Base-by-base conservation (phyloP, 257 asterid genomes). In the Solanum tacnaense region DNA sequence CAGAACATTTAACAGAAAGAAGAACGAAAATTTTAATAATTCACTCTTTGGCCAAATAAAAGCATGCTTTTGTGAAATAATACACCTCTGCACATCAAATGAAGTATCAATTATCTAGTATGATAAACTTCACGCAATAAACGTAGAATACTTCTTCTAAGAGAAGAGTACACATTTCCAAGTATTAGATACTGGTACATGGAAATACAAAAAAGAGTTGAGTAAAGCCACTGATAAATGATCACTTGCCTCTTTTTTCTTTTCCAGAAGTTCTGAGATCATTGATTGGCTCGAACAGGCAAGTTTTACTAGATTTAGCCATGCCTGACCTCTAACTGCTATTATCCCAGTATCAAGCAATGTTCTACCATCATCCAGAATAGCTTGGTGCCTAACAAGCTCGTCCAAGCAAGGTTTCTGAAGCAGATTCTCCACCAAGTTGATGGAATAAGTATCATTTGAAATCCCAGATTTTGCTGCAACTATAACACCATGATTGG, bases 301-400 rank as follows among this genome's bases (percentile, higher is more conserved):
- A 91, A 97, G 95, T 71, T 34, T 90, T 89, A 89, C 93, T 87
- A 97, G 98, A 93, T 96, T 98, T 89, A 91, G 90, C 99, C 99
- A 97, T 29, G 98, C 98, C 92, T 94, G 93, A 68, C 99, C 99
- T 89, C 90, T 95, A 88, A 93, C 98, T 81, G 99, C 99, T 88
- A 97, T 95, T 87, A 96, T 94, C 91, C 99, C 99, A 5, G 99
- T 95, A 91, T 97, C 99, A 85, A 97, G 98, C 90, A 96, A 91
- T 46, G 99, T 90, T 92, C 98, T 95, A 60, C 99, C 98, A 89
- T 95, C 99, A 88, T 92, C 96, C 68, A 96, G 91, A 91, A 97
- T 90, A 78, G 99, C 99, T 74, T 91, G 92, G 93, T 94, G 94
- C 88, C 72, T 91, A 76, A 81, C 89, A 90, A 97, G 98, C 88